Evolutionary conservation across 345 rosid species (phyloP).

Genomic region (Rhizophora mangle): DNA sequence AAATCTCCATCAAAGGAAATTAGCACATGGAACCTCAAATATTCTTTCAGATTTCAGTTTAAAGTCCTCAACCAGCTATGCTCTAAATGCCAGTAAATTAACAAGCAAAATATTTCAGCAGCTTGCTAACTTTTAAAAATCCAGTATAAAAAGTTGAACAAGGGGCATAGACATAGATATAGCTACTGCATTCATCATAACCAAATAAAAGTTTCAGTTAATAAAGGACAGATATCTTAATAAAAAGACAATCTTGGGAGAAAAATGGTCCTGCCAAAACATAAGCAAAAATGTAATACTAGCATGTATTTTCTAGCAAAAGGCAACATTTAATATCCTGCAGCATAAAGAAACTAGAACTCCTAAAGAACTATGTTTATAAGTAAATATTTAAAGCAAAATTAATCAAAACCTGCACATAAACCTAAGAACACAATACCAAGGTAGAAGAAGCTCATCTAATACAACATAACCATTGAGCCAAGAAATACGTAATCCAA

Average conservation of each 20-base stretch:
- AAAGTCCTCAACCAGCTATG: conserved; percentile 20
- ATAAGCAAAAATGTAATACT: background rate
- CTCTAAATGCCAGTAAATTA: conserved; percentile 15
- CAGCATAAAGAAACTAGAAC: background rate
- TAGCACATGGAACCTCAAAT: conserved; percentile 17
- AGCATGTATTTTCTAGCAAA: background rate
- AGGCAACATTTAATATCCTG: background rate
- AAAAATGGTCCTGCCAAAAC: background rate
- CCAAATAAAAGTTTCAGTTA: background rate
- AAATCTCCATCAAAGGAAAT: conserved; percentile 9
- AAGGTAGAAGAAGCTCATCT: background rate
- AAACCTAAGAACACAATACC: background rate
- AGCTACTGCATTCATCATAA: background rate
- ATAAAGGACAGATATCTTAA: conserved; percentile 8
- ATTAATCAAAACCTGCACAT: background rate
- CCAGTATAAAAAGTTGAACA: conserved; percentile 9
- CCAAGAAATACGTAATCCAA: background rate
- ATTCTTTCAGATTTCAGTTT: conserved; percentile 16
- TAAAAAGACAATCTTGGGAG: background rate
- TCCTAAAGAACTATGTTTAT: background rate
- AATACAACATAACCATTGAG: background rate
- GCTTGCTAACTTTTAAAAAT: conserved; percentile 24
- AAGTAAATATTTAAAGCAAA: background rate
- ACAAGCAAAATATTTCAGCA: conserved; percentile 30
- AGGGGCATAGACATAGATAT: no score